A percentile compares a stretch with the other conserved stretches of the same genome.
These are phyloP conservation scores for Fomitopsis pulvina DNA, from an alignment of 768 basidiomycete genomes.

Conservation along the genomic window DNA sequence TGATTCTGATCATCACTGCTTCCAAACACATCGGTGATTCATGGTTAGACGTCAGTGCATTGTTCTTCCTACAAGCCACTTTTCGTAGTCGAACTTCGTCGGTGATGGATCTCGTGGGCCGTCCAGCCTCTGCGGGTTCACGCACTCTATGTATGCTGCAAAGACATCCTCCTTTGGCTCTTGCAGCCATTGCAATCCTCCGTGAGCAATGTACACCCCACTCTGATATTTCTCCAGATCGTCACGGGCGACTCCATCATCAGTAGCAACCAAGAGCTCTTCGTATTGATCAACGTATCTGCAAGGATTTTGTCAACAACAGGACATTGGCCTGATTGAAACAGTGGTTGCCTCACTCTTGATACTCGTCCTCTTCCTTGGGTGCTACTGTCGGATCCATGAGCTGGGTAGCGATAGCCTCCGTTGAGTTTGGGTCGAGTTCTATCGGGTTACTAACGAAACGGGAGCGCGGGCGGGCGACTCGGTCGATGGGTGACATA, in stretches of 20 bases:
- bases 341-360: constrained; percentile 41
- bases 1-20: too few relatives aligned
- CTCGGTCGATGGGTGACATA: constrained; percentile 31
- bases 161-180: constrained; percentile 27
- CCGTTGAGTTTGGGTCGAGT: constrained; percentile 39
- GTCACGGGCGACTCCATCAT: constrained; percentile 15
- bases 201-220: constrained; percentile 13
- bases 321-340: not conserved
- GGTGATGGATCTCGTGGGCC: constrained; percentile 28
- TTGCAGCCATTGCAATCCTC: constrained; percentile 4
- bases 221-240: constrained; percentile 14
- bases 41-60: not conserved
- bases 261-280: constrained; percentile 49
- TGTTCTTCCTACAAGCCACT: constrained; percentile 4
- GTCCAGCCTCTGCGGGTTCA: constrained; percentile 29
- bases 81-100: constrained; percentile 40
- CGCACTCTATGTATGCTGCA: constrained; percentile 38
- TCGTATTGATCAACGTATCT: constrained; percentile 75
- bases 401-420: constrained; percentile 47
- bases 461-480: constrained; percentile 24
- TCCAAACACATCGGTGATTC: too few relatives aligned
- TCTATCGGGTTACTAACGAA: constrained; percentile 14
- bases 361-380: constrained; percentile 65
- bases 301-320: constrained; percentile 1
- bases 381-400: constrained; percentile 59